Percentiles rank a stretch among this genome's conserved stretches.
phyloP scores from a whole-genome alignment of 345 rosid genomes.

The Bruguiera parviflora region DNA sequence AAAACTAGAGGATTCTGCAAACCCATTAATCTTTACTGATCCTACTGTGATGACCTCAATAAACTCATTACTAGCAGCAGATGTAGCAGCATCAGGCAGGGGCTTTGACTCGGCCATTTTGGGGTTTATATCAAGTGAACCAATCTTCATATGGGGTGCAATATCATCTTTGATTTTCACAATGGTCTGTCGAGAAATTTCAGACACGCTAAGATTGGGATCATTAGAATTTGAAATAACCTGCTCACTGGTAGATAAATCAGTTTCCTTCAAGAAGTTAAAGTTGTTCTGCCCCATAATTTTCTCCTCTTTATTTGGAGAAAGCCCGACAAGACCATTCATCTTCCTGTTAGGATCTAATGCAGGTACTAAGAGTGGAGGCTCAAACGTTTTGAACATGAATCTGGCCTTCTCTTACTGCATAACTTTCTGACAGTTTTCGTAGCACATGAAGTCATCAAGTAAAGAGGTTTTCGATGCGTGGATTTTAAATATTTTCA shows the following conservation, averaged over 20 bases:
- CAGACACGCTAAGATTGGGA: constrained; percentile 17
- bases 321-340: constrained; percentile 13
- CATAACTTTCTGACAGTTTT: constrained; percentile 75
- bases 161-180: constrained; percentile 23
- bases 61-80: constrained; percentile 16
- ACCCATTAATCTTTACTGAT: constrained; percentile 62
- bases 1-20: constrained; percentile 37
- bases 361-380: no score
- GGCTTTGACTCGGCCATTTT: constrained; percentile 24
- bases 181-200: constrained; percentile 8
- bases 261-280: constrained; percentile 22
- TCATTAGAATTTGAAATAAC: constrained; percentile 13
- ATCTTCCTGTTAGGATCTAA: constrained; percentile 38
- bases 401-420: constrained; percentile 67
- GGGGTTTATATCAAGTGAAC: constrained; percentile 37
- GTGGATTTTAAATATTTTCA: constrained; percentile 64
- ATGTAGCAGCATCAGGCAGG: constrained; percentile 6
- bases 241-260: constrained; percentile 15
- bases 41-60: constrained; percentile 52
- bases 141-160: constrained; percentile 26
- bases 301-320: constrained; percentile 26
- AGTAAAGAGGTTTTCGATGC: constrained; percentile 58
- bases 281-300: constrained; percentile 13
- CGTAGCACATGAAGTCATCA: constrained; percentile 82
- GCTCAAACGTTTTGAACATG: constrained; percentile 37